Base-by-base conservation (phyloP, 2,329 filamentous ascomycete genomes). In the Aaosphaeria arxii region DNA sequence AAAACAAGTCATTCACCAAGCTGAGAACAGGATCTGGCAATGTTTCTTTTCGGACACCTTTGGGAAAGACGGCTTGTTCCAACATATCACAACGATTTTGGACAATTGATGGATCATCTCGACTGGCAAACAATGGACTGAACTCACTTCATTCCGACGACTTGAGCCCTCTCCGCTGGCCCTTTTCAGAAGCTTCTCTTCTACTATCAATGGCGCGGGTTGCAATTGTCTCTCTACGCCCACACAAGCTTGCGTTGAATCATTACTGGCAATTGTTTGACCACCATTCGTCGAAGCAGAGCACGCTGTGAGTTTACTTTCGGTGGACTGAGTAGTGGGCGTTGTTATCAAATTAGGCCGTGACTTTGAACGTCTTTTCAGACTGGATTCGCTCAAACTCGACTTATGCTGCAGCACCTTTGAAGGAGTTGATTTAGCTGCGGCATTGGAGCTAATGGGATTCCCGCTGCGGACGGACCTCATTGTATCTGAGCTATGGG, bases 71-170 rank as follows among this genome's bases (percentile, higher is more conserved):
- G 17, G 17, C 17, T 24, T 24, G 17, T 24, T 24, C 17, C 17
- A 24, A 24, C 17, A 24, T 24, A 24, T 24, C 17, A 24, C 17
- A 24, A 24, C 17, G 17, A 24, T 24, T 24, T 24, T 24, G 17
- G 17, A 24, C 17, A 24, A 24, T 24, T 24, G 17, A 24, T 24
- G 2, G 17, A 24, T 24, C 17, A 24, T 24, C 17, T 24, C 17
- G 17, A 24, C 17, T 24, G 17, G 17, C 17, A 24, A 24, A 24
- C 17, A 24, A 24, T 24, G 17, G 17, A 36, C n/a, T 32, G 49
- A 50, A 70, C 66, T 66, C 51, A 68, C 66, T 51, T 62, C 62
- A 52, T 58, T 52, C 52, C 51, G 56, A 45, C 44, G 54, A 32
- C 44, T 53, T 46, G 52, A 44, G 11, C 7, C n/a, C 32, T 46